These are phyloP conservation scores for Auricularia sp. DNA, from an alignment of 768 basidiomycete genomes.

Conservation along the genomic window DNA sequence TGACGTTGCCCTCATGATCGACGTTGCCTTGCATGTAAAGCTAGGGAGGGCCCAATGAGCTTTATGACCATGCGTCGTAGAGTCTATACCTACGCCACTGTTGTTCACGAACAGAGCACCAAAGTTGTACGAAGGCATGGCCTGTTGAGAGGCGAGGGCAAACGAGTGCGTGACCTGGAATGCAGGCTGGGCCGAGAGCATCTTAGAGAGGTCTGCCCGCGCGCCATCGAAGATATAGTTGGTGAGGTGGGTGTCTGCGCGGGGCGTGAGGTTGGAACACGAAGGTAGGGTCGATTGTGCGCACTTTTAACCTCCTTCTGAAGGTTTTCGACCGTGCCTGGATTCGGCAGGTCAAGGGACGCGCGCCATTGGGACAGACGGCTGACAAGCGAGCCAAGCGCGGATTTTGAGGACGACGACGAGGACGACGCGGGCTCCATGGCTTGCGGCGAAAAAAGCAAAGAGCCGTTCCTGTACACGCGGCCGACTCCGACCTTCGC, in stretches of 20 bases:
- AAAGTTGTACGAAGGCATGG: conserved; percentile 86
- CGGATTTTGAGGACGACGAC: conserved; percentile 22
- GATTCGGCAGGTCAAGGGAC: conserved; percentile 73
- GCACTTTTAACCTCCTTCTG: conserved; percentile 87
- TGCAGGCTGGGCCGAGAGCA: conserved; percentile 82
- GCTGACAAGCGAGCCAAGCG: conserved; percentile 57
- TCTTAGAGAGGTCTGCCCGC: conserved; percentile 90
- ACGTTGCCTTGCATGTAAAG: conserved; percentile 87
- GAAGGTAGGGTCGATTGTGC: conserved; percentile 14
- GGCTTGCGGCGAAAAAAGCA: not conserved
- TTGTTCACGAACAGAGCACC: conserved; percentile 85
- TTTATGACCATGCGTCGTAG: not conserved
- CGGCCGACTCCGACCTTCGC: not conserved
- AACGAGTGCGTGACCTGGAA: conserved; percentile 99
- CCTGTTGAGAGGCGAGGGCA: conserved; percentile 76
- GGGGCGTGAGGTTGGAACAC: not conserved
- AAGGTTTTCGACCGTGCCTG: conserved; percentile 88
- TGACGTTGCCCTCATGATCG: conserved; percentile 88
- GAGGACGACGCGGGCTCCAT: not conserved
- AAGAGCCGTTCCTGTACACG: not conserved
- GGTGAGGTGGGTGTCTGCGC: conserved; percentile 74
- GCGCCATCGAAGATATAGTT: conserved; percentile 98
- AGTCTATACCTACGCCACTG: conserved; percentile 36
- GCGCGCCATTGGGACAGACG: conserved; percentile 76
- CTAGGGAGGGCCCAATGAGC: conserved; percentile 29